phyloP scores from a whole-genome alignment of 768 basidiomycete genomes.

The Leccinum broughii region DNA sequence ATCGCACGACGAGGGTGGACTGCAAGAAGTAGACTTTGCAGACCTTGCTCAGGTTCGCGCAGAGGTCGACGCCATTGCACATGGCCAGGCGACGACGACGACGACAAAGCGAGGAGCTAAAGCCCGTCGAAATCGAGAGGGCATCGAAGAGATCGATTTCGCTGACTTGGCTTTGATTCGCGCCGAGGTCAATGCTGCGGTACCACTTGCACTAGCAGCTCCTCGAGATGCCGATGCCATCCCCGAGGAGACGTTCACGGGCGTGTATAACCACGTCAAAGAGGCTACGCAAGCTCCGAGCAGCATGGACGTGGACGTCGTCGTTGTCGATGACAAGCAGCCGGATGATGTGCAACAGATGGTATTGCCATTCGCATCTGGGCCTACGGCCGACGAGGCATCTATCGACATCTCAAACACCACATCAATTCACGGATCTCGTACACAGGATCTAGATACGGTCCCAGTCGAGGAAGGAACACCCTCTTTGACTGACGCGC shows the following conservation, averaged over 20 bases:
- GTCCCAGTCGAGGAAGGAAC: slow-evolving; percentile 2
- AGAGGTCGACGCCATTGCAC: slow-evolving; percentile 36
- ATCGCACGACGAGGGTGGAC: slow-evolving; percentile 34
- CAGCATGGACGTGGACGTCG: slow-evolving; percentile 7
- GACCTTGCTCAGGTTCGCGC: slow-evolving; percentile 53
- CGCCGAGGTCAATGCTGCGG: slow-evolving; percentile 16
- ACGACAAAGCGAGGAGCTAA: not conserved
- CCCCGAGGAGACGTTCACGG: slow-evolving; percentile 39
- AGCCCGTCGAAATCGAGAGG: slow-evolving; percentile 40
- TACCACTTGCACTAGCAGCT: not conserved
- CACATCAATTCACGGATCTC: not conserved
- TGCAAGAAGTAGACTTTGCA: slow-evolving; percentile 67
- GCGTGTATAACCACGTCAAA: slow-evolving; percentile 33
- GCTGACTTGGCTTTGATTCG: slow-evolving; percentile 35
- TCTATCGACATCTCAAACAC: slow-evolving; percentile 11
- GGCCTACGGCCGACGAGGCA: slow-evolving; percentile 7
- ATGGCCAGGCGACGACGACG: not conserved
- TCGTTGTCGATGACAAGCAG: not conserved
- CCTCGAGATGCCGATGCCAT: slow-evolving; percentile 20
- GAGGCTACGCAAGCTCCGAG: not conserved
- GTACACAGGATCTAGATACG: not conserved
- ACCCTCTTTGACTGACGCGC: no score
- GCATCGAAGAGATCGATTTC: slow-evolving; percentile 53
- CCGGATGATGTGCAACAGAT: not conserved
- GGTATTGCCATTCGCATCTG: not conserved